Percentiles rank a stretch among this genome's conserved stretches.
phyloP scores from a whole-genome alignment of 371 early-diverging fungal genomes.

The Lichtheimia hyalospora region DNA sequence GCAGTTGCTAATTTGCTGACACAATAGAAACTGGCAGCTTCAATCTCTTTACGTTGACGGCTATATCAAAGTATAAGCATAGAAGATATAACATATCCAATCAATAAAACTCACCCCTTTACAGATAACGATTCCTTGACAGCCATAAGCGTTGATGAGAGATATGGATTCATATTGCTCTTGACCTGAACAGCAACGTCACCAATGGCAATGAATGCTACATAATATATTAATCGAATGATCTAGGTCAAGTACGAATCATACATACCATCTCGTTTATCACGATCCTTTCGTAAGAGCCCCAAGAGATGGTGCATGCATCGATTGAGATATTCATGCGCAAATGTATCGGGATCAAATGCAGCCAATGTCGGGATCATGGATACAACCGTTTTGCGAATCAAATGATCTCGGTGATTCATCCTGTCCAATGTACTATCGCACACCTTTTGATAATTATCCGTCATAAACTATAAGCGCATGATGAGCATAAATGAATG shows the following conservation, averaged over 20 bases:
- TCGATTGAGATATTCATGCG: slow-evolving; percentile 67
- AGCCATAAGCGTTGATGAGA: slow-evolving; percentile 71
- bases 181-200: slow-evolving; percentile 83
- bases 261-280: slow-evolving; percentile 61
- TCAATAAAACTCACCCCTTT: slow-evolving; percentile 28
- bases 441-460: slow-evolving; percentile 75
- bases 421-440: slow-evolving; percentile 77
- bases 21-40: slow-evolving; percentile 80
- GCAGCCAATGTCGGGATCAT: slow-evolving; percentile 84
- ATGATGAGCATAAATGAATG: neutral
- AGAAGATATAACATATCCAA: neutral
- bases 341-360: slow-evolving; percentile 82
- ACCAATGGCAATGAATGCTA: slow-evolving; percentile 87
- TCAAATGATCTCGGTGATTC: slow-evolving; percentile 81
- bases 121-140: slow-evolving; percentile 75
- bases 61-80: slow-evolving; percentile 13
- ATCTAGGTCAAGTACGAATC: too few species aligned
- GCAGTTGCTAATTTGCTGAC: slow-evolving; percentile 88
- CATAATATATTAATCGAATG: neutral
- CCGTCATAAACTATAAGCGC: slow-evolving; percentile 74
- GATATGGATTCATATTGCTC: slow-evolving; percentile 78
- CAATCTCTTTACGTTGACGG: slow-evolving; percentile 61
- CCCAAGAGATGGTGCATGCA: slow-evolving; percentile 78
- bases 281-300: slow-evolving; percentile 78
- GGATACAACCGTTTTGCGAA: slow-evolving; percentile 83